Conservation (phyloP, 768 basidiomycete species). For the Gloeophyllum trabeum region DNA sequence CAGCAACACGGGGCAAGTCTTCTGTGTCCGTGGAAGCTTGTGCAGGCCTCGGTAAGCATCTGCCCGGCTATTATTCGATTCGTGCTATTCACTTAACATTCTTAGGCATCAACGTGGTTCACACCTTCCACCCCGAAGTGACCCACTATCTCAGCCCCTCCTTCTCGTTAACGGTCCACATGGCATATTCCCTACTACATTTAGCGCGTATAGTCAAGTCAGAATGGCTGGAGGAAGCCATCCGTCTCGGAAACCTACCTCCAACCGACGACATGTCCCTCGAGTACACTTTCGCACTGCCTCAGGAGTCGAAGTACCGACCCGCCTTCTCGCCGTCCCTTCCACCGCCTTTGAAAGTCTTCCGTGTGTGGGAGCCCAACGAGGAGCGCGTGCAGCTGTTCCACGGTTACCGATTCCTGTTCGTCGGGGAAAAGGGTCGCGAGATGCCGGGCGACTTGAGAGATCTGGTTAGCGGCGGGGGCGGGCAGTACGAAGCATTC, state of each 20-base stretch:
- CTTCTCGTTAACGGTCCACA: conserved; percentile 33
- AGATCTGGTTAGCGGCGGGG: conserved; percentile 44
- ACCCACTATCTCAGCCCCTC: conserved; percentile 57
- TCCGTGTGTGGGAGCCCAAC: conserved; percentile 57
- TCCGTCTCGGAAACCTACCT: conserved; percentile 34
- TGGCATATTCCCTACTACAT: conserved; percentile 50
- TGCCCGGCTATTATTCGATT: background rate
- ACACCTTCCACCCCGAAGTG: conserved; percentile 29
- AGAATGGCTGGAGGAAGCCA: conserved; percentile 56
- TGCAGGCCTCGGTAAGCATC: conserved; percentile 38
- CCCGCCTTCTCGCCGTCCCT: conserved; percentile 46
- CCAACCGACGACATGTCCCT: conserved; percentile 26
- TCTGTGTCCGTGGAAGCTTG: conserved; percentile 30
- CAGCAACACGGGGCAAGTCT: conserved; percentile 22
- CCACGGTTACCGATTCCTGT: conserved; percentile 41
- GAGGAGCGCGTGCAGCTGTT: conserved; percentile 51
- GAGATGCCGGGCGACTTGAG: conserved; percentile 35
- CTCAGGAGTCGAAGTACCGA: conserved; percentile 40
- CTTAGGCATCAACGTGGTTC: conserved; percentile 46
- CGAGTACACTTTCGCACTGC: conserved; percentile 40
- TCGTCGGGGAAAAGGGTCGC: conserved; percentile 44
- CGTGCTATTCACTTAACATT: conserved; percentile 1
- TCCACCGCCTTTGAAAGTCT: conserved; percentile 31
- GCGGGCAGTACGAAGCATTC: conserved; percentile 53
- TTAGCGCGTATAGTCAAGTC: conserved; percentile 47